phyloP scores from a whole-genome alignment of 1,284 basidiomycete genomes.

The Irpex sp. region DNA sequence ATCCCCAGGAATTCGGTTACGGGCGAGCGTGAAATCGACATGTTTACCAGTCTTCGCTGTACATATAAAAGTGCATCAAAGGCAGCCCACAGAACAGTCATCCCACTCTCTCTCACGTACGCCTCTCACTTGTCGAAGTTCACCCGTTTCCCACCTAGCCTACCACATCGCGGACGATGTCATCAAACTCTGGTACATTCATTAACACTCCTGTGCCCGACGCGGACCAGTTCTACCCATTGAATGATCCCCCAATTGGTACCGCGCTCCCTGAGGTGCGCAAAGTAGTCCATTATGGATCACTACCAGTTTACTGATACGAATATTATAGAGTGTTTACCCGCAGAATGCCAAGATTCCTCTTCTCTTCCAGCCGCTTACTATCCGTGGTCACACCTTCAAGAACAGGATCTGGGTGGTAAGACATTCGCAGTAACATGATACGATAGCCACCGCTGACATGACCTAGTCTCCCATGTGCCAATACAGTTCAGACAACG shows the following conservation, averaged over 20 bases:
- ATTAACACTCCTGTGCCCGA: slow-evolving; percentile 46
- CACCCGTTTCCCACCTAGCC: not conserved
- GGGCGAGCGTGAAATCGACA: too few relatives aligned
- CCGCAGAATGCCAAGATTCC: slow-evolving; percentile 46
- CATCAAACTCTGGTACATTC: slow-evolving; percentile 14
- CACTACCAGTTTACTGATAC: not conserved
- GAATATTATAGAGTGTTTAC: slow-evolving; percentile 33
- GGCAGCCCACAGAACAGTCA: too few relatives aligned
- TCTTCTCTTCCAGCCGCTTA: slow-evolving; percentile 65
- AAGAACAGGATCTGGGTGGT: slow-evolving; percentile 70
- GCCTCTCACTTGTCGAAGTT: not conserved
- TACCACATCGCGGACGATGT: not conserved
- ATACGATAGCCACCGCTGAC: not conserved
- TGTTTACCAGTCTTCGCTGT: not conserved
- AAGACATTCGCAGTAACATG: slow-evolving; percentile 5
- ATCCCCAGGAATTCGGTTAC: not conserved
- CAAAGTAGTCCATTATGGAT: not conserved
- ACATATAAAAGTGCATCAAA: not conserved
- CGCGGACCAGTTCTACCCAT: slow-evolving; percentile 52
- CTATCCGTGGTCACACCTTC: slow-evolving; percentile 59
- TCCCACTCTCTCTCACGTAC: not conserved
- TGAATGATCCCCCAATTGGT: slow-evolving; percentile 63
- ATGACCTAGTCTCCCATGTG: slow-evolving; percentile 66
- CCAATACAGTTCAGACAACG: slow-evolving; percentile 70
- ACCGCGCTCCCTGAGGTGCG: slow-evolving; percentile 36